Evolutionary conservation across 108 stramenopile species (phyloP).

Genomic region (Cyclotella sp.): DNA sequence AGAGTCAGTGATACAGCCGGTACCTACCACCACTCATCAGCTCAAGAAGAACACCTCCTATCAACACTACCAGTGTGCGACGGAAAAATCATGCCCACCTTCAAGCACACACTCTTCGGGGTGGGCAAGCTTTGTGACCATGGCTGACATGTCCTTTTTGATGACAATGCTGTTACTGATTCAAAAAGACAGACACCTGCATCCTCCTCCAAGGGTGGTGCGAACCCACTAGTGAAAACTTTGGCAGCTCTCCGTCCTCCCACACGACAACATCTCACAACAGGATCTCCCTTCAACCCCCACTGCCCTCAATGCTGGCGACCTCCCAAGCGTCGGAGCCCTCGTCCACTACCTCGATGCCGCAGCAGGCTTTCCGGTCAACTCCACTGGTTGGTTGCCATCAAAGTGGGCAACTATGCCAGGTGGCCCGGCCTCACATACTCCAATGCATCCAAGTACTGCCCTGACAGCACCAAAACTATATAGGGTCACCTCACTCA

Average conservation of each 20-base stretch:
- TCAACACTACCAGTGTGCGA: background rate
- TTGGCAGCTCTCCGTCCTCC: constrained; percentile 2
- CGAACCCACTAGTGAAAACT: background rate
- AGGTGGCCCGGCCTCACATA: constrained; percentile 18
- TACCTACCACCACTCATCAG: background rate
- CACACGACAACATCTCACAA: background rate
- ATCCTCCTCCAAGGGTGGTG: constrained; percentile 10
- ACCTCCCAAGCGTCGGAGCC: constrained; percentile 10
- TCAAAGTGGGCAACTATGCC: constrained; percentile 23
- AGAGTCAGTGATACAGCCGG: background rate
- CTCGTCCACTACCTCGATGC: constrained; percentile 17
- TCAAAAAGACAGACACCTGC: background rate
- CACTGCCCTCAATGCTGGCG: background rate
- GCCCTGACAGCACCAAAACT: constrained; percentile 5
- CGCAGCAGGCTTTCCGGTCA: constrained; percentile 21
- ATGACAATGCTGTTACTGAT: background rate
- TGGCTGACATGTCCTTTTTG: background rate
- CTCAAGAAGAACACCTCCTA: background rate
- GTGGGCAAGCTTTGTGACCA: background rate
- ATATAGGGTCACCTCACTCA: constrained; percentile 21
- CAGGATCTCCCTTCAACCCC: background rate
- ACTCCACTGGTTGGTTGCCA: constrained; percentile 21
- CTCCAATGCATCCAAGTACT: constrained; percentile 14
- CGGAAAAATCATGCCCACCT: constrained; percentile 9
- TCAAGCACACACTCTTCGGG: constrained; percentile 16